Percentiles rank a stretch among this genome's conserved stretches.
Evolutionary conservation across 2,329 filamentous ascomycete species (phyloP).

Genomic region (Westerdykella sp.): DNA sequence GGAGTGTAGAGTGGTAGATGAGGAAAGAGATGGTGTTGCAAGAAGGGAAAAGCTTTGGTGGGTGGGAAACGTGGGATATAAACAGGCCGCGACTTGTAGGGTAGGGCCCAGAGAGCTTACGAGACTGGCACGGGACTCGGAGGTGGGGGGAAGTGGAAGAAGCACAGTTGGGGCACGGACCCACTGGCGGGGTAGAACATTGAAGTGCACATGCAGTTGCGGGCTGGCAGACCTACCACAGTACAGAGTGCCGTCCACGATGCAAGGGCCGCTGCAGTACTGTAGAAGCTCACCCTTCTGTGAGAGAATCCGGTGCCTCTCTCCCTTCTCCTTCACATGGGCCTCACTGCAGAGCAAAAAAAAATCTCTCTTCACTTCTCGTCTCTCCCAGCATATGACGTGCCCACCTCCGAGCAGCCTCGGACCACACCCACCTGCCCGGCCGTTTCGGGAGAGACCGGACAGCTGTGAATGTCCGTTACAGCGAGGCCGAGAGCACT

Average conservation of each 20-base stretch:
- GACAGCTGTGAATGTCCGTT: conserved; percentile 2
- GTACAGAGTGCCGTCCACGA: no score
- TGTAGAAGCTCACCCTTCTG: not conserved
- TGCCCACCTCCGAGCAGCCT: conserved; percentile 11
- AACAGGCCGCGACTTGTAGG: no score
- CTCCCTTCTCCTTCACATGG: no score
- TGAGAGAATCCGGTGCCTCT: not conserved
- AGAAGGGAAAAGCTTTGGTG: not conserved
- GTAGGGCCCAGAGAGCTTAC: no score
- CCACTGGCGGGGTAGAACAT: conserved; percentile 26
- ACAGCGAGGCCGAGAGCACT: conserved; percentile 2
- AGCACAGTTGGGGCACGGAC: conserved; percentile 12
- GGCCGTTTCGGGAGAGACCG: conserved; percentile 14
- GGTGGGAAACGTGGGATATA: not conserved
- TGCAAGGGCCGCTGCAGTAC: not conserved
- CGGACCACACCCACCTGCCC: conserved; percentile 9
- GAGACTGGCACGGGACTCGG: conserved; percentile 21
- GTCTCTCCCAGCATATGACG: conserved; percentile 10
- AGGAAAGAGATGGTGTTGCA: not conserved
- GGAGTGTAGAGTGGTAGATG: conserved; percentile 2
- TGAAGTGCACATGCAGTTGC: no score
- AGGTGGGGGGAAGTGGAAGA: conserved; percentile 19
- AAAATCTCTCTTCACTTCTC: no score
- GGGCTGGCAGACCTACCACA: no score
- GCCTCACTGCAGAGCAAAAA: no score